Conservation (phyloP, 768 basidiomycete species). For the Leccinum arenicola region DNA sequence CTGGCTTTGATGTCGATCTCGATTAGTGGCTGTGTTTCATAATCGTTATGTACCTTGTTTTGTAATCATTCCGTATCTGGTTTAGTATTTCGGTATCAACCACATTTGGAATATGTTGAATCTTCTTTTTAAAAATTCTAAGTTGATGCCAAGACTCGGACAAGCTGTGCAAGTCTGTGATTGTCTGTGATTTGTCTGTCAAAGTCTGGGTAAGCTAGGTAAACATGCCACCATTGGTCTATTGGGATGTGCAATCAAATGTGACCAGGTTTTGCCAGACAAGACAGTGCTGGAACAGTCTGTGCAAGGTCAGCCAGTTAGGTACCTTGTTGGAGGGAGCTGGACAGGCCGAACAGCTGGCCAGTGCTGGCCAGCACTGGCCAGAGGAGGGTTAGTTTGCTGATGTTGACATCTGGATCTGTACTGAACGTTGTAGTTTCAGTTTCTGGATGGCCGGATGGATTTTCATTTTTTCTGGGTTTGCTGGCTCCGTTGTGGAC, state of each 20-base stretch:
- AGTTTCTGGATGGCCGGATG: slow-evolving; percentile 43
- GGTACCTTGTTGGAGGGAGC: not conserved
- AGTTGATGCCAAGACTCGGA: not conserved
- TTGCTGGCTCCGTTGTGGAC: slow-evolving; percentile 48
- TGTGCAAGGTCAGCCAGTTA: not conserved
- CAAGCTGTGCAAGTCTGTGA: no score
- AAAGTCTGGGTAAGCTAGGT: no score
- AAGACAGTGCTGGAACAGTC: not conserved
- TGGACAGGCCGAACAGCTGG: not conserved
- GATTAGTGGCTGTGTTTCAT: no score
- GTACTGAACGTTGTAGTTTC: not conserved
- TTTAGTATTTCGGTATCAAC: not conserved
- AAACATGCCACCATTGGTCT: no score
- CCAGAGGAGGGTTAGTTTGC: not conserved
- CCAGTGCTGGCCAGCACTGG: not conserved
- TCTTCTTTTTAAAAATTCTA: not conserved
- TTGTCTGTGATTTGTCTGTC: no score
- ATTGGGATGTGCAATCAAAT: not conserved
- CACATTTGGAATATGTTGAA: not conserved
- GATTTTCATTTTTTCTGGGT: slow-evolving; percentile 45
- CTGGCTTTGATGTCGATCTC: no score
- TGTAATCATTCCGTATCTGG: not conserved
- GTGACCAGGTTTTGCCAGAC: not conserved
- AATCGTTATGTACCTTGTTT: not conserved
- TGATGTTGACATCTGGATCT: not conserved